Evolutionary conservation across 169 alveolate genomes (phyloP).

Genomic region (Plasmodium chabaudi): DNA sequence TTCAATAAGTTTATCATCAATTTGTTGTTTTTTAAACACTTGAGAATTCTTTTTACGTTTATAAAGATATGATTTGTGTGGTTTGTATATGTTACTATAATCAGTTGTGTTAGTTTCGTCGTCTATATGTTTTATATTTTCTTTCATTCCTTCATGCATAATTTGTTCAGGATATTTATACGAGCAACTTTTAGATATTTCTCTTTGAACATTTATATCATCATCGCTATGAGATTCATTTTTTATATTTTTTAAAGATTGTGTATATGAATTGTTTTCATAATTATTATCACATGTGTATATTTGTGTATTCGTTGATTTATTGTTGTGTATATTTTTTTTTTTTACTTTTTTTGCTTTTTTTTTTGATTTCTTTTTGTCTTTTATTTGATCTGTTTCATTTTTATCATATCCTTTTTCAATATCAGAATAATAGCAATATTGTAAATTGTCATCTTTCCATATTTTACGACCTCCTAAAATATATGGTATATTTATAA

Average conservation of each 20-base stretch:
- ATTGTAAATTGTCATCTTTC: slow-evolving; percentile 67
- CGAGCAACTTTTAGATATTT: not conserved
- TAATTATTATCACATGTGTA: not conserved
- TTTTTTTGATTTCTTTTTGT: not conserved
- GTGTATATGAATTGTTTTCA: not conserved
- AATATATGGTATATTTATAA: slow-evolving; percentile 84
- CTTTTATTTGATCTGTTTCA: not conserved
- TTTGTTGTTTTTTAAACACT: slow-evolving; percentile 77
- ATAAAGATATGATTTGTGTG: slow-evolving; percentile 45
- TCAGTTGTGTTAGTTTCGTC: slow-evolving; percentile 10
- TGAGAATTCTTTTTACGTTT: slow-evolving; percentile 30
- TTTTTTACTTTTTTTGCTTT: not conserved
- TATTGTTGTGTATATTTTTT: not conserved
- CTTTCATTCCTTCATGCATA: not conserved
- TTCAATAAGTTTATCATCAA: slow-evolving; percentile 84
- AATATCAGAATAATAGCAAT: slow-evolving; percentile 35
- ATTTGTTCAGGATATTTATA: not conserved
- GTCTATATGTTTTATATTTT: not conserved
- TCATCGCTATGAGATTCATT: not conserved
- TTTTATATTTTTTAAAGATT: not conserved
- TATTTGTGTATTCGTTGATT: not conserved
- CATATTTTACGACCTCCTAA: slow-evolving; percentile 82
- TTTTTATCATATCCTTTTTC: slow-evolving; percentile 8
- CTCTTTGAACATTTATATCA: not conserved
- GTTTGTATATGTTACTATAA: slow-evolving; percentile 50